Evolutionary conservation across 2,329 filamentous ascomycete genomes (phyloP).

Genomic region (Verruconis gallopava): DNA sequence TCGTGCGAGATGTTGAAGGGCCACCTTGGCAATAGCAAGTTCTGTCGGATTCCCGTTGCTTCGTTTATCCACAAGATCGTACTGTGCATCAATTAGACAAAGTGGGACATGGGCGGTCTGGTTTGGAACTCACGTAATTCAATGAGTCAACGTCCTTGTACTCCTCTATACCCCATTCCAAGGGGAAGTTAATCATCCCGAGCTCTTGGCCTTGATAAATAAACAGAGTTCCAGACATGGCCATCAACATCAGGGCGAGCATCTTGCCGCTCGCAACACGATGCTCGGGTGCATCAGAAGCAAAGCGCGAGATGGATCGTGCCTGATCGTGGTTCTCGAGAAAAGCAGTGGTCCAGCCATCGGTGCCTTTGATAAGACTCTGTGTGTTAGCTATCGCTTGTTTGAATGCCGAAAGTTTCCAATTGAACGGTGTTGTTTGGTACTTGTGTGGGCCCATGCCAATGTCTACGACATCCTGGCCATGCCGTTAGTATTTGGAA

Average conservation of each 20-base stretch:
- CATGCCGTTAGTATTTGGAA: too few species aligned
- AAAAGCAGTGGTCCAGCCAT: conserved; percentile 45
- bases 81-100: background rate
- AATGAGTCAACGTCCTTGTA: conserved; percentile 53
- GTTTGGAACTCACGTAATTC: conserved; percentile 30
- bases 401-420: conserved; percentile 8
- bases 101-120: conserved; percentile 11
- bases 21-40: conserved; percentile 27
- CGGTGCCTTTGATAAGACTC: conserved; percentile 32
- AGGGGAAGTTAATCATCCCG: conserved; percentile 44
- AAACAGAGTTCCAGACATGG: conserved; percentile 41
- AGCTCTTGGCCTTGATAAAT: conserved; percentile 51
- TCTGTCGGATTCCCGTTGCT: conserved; percentile 20
- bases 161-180: conserved; percentile 35
- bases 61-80: conserved; percentile 12
- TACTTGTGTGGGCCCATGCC: conserved; percentile 10
- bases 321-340: conserved; percentile 52
- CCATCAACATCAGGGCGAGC: conserved; percentile 36
- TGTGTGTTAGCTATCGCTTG: conserved; percentile 19
- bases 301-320: conserved; percentile 42
- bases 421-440: conserved; percentile 8
- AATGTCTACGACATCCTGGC: conserved; percentile 41
- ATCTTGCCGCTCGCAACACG: conserved; percentile 38
- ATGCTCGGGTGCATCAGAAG: conserved; percentile 32
- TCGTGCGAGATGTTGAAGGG: conserved; percentile 46